Base-by-base conservation (phyloP, 805 yeast species). In the Ogataea methylovora region DNA sequence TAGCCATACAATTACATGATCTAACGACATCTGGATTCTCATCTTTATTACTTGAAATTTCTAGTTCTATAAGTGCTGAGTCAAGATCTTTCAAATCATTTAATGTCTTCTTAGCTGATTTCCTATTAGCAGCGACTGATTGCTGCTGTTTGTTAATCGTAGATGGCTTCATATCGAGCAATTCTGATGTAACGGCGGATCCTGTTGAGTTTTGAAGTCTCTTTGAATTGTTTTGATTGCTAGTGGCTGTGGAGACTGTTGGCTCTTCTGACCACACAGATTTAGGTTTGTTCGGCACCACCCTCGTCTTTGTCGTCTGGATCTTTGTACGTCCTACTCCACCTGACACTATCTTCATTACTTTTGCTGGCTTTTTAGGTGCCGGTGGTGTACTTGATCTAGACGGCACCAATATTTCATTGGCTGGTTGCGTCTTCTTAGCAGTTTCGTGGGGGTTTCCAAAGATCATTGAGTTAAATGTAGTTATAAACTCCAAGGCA, bases 1-100 rank as follows among this genome's bases (percentile, higher is more conserved):
- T 73, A 1, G 90, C 97, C 76, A 80, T 84, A 51, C 97, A 88
- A 41, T 80, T 73, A 52, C 97, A 88, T 4, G 40, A 51, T 35
- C 47, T 43, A 34, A 36, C 42, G 3, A 42, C 49, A 4, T 36
- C 27, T 15, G 41, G 45, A 12, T 36, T 35, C 13, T 35, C 33
- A 7, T 45, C 38, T 5, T 19, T 24, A 2, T 13, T 39, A 19
- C 33, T 24, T 6, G 32, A 22, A 2, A 65, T 43, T 42, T 74
- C 79, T 26, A 74, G 42, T 25, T 67, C 69, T 16, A 54, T 50
- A 31, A 74, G 46, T 0, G 70, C 70, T 4, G 67, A 56, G 34
- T 73, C 79, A 6, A 74, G 62, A 38, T 73, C 79, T 37, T 69
- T 53, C 51, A 73, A 48, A 40, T 44, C 46, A 42, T 41, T 82